These are phyloP conservation scores for Microcyclosporella mali DNA, from an alignment of 2,329 filamentous ascomycete species.

Conservation along the genomic window DNA sequence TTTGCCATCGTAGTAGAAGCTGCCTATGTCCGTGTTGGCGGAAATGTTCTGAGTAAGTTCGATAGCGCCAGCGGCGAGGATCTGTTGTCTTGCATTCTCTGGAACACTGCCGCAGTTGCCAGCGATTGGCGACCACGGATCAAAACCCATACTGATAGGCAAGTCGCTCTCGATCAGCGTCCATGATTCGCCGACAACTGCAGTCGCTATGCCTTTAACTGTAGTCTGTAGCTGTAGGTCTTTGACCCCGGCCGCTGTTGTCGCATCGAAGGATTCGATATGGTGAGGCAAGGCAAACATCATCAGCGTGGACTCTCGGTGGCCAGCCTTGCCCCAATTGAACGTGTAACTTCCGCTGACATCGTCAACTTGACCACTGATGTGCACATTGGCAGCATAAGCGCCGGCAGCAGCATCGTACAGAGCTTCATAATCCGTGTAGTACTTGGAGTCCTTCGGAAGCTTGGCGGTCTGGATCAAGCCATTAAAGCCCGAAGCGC, in stretches of 20 bases:
- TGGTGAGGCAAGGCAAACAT: conserved; percentile 92
- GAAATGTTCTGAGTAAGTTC: conserved; percentile 73
- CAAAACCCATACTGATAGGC: conserved; percentile 67
- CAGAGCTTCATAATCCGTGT: conserved; percentile 50
- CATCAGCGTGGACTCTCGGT: conserved; percentile 54
- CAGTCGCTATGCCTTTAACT: conserved; percentile 75
- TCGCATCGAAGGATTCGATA: conserved; percentile 62
- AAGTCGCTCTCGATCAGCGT: conserved; percentile 70
- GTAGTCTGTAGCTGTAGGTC: conserved; percentile 65
- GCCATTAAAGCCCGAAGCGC: conserved; percentile 65
- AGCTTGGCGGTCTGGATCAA: conserved; percentile 79
- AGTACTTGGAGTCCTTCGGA: conserved; percentile 40
- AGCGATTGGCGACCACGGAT: conserved; percentile 61
- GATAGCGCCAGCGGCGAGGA: conserved; percentile 54
- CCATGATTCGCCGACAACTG: conserved; percentile 67
- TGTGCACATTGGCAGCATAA: conserved; percentile 59
- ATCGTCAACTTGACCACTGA: conserved; percentile 59
- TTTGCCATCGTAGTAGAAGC: conserved; percentile 88
- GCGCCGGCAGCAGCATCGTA: conserved; percentile 72
- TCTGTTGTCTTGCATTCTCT: conserved; percentile 25
- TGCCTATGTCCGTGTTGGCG: conserved; percentile 67
- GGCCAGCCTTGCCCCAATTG: conserved; percentile 64
- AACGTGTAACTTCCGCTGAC: conserved; percentile 66
- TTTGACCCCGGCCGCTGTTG: conserved; percentile 43
- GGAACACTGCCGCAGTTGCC: conserved; percentile 43